Evolutionary conservation across 305 asterid species (phyloP).

Genomic region (Andrographis paniculata): DNA sequence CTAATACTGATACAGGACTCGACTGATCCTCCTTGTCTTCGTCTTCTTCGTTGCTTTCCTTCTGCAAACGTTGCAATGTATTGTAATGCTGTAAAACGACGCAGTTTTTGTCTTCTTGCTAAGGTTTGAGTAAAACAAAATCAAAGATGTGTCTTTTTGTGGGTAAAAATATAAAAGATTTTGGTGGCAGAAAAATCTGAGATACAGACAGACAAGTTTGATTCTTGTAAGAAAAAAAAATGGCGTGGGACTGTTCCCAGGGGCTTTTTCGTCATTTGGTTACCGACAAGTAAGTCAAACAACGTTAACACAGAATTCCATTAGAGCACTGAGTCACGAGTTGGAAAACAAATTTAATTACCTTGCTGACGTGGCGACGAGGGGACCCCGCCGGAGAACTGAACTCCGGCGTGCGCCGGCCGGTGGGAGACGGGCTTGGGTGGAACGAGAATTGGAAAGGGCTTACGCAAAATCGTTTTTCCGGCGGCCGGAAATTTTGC

Average conservation of each 20-base stretch:
- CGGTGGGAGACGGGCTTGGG: conserved; percentile 36
- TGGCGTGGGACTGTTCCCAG: neutral
- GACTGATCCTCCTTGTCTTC: conserved; percentile 75
- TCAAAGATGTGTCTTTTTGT: conserved; percentile 30
- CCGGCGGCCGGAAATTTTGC: conserved; percentile 22
- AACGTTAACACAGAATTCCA: too few relatives aligned
- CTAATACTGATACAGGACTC: conserved; percentile 83
- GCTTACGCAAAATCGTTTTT: conserved; percentile 36
- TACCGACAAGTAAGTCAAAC: conserved; percentile 50
- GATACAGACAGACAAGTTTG: conserved; percentile 23
- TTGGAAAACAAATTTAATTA: too few relatives aligned
- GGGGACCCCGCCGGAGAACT: conserved; percentile 69
- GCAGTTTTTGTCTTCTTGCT: conserved; percentile 22
- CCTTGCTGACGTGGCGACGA: conserved; percentile 37
- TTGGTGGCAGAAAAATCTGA: conserved; percentile 22
- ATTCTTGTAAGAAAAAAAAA: neutral
- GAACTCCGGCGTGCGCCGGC: conserved; percentile 43
- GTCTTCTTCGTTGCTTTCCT: conserved; percentile 26
- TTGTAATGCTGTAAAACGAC: conserved; percentile 2
- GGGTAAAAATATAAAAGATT: conserved; percentile 23
- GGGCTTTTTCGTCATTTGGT: conserved; percentile 33
- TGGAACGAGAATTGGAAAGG: conserved; percentile 67
- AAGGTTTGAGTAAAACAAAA: conserved; percentile 20
- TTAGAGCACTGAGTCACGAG: too few relatives aligned
- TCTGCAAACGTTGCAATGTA: too few relatives aligned